A percentile compares a stretch with the other conserved stretches of the same genome.
Evolutionary conservation across 2,329 filamentous ascomycete species (phyloP).

Genomic region (Talaromyces sp.): DNA sequence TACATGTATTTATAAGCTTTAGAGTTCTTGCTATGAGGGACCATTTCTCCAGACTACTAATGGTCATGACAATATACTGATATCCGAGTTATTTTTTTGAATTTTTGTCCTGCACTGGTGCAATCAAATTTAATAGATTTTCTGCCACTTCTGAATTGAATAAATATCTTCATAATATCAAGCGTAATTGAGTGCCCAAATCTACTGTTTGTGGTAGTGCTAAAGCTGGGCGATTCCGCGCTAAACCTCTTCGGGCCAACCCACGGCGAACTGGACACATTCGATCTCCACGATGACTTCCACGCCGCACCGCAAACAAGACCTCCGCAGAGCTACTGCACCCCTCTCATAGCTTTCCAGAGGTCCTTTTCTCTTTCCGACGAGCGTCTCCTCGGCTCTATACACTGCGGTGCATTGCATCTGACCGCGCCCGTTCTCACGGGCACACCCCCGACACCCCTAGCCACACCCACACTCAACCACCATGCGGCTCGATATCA

Average conservation of each 20-base stretch:
- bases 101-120: background rate
- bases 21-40: background rate
- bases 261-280: conserved; percentile 31
- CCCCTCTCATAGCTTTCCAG: background rate
- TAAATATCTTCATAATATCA: background rate
- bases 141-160: background rate
- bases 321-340: conserved; percentile 14
- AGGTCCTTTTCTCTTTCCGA: background rate
- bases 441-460: conserved; percentile 10
- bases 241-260: conserved; percentile 26
- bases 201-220: background rate
- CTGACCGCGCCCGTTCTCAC: conserved; percentile 11
- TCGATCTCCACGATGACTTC: conserved; percentile 11
- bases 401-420: conserved; percentile 3
- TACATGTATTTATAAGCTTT: conserved; percentile 25
- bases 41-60: background rate
- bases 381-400: background rate
- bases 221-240: background rate
- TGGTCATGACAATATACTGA: background rate
- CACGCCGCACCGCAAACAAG: conserved; percentile 12
- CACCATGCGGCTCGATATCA: conserved; percentile 56
- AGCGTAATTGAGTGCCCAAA: background rate
- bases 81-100: background rate
- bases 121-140: background rate
- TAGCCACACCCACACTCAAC: conserved; percentile 11